Base-by-base conservation (phyloP, 129 eudicot genomes). In the Flaveria brownii region DNA sequence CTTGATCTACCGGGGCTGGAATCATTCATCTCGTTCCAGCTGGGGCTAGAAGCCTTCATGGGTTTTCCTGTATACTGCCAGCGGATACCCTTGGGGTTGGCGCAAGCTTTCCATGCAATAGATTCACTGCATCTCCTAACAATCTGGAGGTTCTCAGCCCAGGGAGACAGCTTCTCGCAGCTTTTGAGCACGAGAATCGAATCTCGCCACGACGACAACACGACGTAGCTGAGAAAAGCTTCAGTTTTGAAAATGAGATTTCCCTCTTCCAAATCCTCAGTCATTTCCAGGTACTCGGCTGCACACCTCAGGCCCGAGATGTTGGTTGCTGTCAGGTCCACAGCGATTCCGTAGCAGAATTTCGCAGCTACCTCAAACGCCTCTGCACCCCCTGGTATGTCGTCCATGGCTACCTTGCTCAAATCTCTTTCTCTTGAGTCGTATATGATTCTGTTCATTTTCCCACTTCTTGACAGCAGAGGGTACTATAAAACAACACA, bases 51-150 rank as follows among this genome's bases (percentile, higher is more conserved):
- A 51, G 15, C 57, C 22, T 51, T 51, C 57, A 52, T 52, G 0
- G 59, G 22, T 52, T 52, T 52, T 2, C 59, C 23, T 7, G 59
- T 52, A 18, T 52, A 52, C 59, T 52, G 59, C 59, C 59, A 52
- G 2, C 59, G 59, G 59, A 52, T 52, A n/a, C 59, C 59, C 17
- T 52, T 52, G 9, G 59, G 59, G 59, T 52, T 52, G 0, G 59
- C 59, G 6, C 59, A 52, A 1, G 59, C 59, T n/a, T 52, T 52
- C 59, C 59, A 52, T 7, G 59, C 59, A 6, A 52, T 52, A 52
- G 23, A 52, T 52, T 52, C 59, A n/a, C 59, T 52, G 18, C 59
- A 52, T 52, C 59, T 52, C 59, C 59, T 52, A 5, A 52, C 59
- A 16, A 52, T 52, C 16, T 52, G 59, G 59, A 52, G 59, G 17